phyloP scores from a whole-genome alignment of 768 basidiomycete species.

The Collybia mongolica region DNA sequence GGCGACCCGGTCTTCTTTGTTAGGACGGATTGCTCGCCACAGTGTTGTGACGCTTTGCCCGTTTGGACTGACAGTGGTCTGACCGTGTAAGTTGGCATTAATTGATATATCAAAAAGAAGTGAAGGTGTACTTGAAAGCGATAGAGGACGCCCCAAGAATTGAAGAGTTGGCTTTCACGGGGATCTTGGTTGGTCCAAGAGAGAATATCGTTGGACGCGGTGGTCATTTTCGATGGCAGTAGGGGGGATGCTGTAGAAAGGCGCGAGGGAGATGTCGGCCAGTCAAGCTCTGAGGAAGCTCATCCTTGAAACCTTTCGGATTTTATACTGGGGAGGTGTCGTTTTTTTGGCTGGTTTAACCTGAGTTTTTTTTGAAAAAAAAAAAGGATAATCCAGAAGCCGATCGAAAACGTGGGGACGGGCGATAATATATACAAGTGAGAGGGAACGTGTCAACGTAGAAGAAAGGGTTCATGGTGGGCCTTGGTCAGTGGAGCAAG shows the following conservation, averaged over 20 bases:
- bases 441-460: conserved; percentile 71
- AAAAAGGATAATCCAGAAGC: conserved; percentile 50
- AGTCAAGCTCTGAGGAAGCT: conserved; percentile 19
- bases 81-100: conserved; percentile 24
- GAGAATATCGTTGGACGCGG: conserved; percentile 65
- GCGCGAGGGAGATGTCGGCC: conserved; percentile 7
- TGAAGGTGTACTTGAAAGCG: conserved; percentile 64
- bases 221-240: conserved; percentile 39
- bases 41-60: conserved; percentile 76
- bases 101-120: conserved; percentile 13
- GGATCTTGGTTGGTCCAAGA: conserved; percentile 89
- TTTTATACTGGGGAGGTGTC: conserved; percentile 62
- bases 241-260: conserved; percentile 19
- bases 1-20: conserved; percentile 86
- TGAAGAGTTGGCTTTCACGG: conserved; percentile 81
- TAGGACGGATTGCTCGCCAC: conserved; percentile 77
- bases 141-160: conserved; percentile 77
- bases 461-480: conserved; percentile 62
- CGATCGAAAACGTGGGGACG: conserved; percentile 78
- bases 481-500: conserved; percentile 71
- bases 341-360: conserved; percentile 25
- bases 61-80: conserved; percentile 64
- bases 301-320: conserved; percentile 30
- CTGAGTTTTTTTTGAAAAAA: conserved; percentile 32
- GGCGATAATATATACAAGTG: conserved; percentile 72